A percentile compares a stretch with the other conserved stretches of the same genome.
These are phyloP conservation scores for Holtermannia corniformis DNA, from an alignment of 768 basidiomycete genomes.

Conservation along the genomic window DNA sequence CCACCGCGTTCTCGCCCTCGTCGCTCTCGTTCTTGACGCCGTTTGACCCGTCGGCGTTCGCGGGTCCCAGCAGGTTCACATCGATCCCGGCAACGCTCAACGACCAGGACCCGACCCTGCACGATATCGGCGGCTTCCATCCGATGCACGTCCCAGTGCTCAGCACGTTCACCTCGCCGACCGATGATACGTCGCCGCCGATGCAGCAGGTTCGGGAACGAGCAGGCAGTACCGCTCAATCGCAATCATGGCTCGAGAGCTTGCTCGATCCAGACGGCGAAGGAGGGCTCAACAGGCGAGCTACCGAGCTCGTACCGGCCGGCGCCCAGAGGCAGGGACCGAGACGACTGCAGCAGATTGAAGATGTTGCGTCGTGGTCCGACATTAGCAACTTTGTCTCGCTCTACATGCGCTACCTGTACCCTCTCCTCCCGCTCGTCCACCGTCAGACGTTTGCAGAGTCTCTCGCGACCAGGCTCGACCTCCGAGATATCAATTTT, in stretches of 20 bases:
- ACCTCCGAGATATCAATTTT: constrained; percentile 28
- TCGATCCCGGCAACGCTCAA: not conserved
- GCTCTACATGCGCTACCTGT: constrained; percentile 30
- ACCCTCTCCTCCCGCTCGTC: constrained; percentile 28
- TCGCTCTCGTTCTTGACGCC: no score
- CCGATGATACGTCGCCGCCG: not conserved
- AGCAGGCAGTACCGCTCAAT: not conserved
- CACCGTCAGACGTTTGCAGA: constrained; percentile 34
- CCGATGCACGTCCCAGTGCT: not conserved
- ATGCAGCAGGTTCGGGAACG: not conserved
- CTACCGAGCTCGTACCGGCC: not conserved
- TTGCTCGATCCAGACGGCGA: constrained; percentile 11
- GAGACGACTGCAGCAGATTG: constrained; percentile 20
- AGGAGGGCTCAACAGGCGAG: constrained; percentile 5
- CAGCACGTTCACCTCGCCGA: not conserved
- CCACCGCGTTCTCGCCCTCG: no score
- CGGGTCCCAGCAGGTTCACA: not conserved
- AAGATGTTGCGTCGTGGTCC: constrained; percentile 29
- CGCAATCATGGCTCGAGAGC: constrained; percentile 15
- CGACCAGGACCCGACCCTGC: not conserved
- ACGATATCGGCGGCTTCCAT: not conserved
- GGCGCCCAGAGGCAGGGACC: not conserved
- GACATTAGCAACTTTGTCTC: constrained; percentile 30
- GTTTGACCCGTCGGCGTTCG: not conserved
- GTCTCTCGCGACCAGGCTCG: constrained; percentile 27